Evolutionary conservation across 2,329 filamentous ascomycete genomes (phyloP).

Genomic region (Zymoseptoria brevis): DNA sequence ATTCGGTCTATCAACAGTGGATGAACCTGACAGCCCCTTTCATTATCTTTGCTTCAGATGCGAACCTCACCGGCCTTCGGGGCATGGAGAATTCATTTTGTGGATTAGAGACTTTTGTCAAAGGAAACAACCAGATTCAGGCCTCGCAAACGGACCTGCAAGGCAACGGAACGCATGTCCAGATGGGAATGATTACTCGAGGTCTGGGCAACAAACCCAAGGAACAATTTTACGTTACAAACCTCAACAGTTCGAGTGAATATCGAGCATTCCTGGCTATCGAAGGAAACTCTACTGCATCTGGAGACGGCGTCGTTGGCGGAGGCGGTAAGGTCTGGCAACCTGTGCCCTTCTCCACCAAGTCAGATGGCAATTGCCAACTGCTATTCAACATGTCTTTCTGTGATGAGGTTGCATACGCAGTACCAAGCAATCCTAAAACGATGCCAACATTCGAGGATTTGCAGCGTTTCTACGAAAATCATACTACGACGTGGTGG

Average conservation of each 20-base stretch:
- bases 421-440: slow-evolving; percentile 73
- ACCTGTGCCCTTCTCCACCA: slow-evolving; percentile 64
- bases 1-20: slow-evolving; percentile 46
- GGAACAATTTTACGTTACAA: slow-evolving; percentile 78
- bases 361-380: slow-evolving; percentile 74
- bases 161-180: slow-evolving; percentile 35
- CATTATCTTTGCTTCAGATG: slow-evolving; percentile 66
- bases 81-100: slow-evolving; percentile 78
- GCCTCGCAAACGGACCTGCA: slow-evolving; percentile 43
- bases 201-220: slow-evolving; percentile 62
- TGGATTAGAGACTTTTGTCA: slow-evolving; percentile 51
- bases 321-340: slow-evolving; percentile 72
- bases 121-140: slow-evolving; percentile 56
- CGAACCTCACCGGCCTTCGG: slow-evolving; percentile 50
- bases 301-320: slow-evolving; percentile 49
- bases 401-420: slow-evolving; percentile 81
- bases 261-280: slow-evolving; percentile 69
- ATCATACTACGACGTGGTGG: slow-evolving; percentile 61
- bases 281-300: slow-evolving; percentile 46
- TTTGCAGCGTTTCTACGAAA: slow-evolving; percentile 69
- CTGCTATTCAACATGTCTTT: slow-evolving; percentile 82
- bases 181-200: slow-evolving; percentile 59
- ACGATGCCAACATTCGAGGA: slow-evolving; percentile 30
- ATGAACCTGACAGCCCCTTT: slow-evolving; percentile 55
- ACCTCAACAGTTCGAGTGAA: slow-evolving; percentile 60